Conservation (phyloP, 768 basidiomycete species). For the Tylopilus plumbeoviolaceoides region DNA sequence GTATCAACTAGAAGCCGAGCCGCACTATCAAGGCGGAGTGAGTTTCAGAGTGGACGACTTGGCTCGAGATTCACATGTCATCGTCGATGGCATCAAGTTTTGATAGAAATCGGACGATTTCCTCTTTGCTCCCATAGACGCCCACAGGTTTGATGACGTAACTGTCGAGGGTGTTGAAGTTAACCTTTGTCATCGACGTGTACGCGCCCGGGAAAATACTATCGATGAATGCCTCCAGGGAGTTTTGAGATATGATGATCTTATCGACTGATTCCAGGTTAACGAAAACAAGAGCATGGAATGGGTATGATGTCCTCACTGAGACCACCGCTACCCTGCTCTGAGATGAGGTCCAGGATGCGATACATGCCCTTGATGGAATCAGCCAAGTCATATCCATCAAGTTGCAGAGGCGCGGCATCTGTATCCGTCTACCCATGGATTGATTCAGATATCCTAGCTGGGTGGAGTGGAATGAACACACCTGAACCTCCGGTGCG, state of each 20-base stretch:
- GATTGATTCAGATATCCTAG: neutral
- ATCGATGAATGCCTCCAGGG: slow-evolving; percentile 47
- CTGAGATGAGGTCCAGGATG: slow-evolving; percentile 50
- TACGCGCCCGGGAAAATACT: slow-evolving; percentile 48
- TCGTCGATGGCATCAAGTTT: slow-evolving; percentile 36
- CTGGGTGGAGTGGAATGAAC: neutral
- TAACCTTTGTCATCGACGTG: slow-evolving; percentile 48
- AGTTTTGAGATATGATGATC: slow-evolving; percentile 53
- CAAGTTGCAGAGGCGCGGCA: neutral
- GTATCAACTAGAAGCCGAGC: slow-evolving; percentile 13
- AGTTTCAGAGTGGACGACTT: neutral
- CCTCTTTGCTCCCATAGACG: slow-evolving; percentile 51
- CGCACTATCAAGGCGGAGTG: slow-evolving; percentile 2
- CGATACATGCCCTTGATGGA: slow-evolving; percentile 48
- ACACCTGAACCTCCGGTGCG: slow-evolving; percentile 5
- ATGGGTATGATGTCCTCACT: slow-evolving; percentile 31
- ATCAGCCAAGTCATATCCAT: slow-evolving; percentile 20
- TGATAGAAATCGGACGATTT: slow-evolving; percentile 45
- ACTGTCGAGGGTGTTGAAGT: slow-evolving; percentile 51
- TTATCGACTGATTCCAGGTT: slow-evolving; percentile 49
- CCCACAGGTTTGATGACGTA: slow-evolving; percentile 47
- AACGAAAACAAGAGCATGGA: neutral
- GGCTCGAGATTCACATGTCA: slow-evolving; percentile 27
- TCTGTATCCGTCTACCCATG: slow-evolving; percentile 21
- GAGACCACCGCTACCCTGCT: slow-evolving; percentile 47